These are phyloP conservation scores for Ceratocystis cacaofunesta DNA, from an alignment of 2,329 filamentous ascomycete genomes.

Conservation along the genomic window DNA sequence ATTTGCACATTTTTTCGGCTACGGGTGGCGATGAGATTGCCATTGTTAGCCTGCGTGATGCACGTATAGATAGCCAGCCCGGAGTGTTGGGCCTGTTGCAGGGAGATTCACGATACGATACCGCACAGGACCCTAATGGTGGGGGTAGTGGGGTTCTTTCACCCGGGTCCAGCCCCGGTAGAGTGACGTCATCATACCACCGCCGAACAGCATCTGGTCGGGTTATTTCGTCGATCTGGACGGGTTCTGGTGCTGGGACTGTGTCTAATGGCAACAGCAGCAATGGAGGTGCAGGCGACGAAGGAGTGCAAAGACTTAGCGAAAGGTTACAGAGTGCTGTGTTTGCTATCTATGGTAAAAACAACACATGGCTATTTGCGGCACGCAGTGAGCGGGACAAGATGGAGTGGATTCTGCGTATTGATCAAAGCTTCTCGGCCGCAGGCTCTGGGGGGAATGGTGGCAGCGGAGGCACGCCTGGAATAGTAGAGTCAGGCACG, in stretches of 20 bases:
- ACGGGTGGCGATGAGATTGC: constrained; percentile 81
- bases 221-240: constrained; percentile 42
- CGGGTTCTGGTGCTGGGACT: constrained; percentile 29
- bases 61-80: constrained; percentile 81
- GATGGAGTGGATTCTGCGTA: constrained; percentile 90
- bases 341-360: constrained; percentile 85
- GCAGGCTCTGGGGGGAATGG: constrained; percentile 20
- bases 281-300: constrained; percentile 20
- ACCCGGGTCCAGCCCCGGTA: neutral
- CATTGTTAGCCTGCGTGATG: constrained; percentile 75
- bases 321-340: constrained; percentile 54
- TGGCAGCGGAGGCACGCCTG: neutral
- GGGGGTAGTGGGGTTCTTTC: neutral
- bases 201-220: constrained; percentile 36
- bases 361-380: constrained; percentile 92
- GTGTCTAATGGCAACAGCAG: constrained; percentile 5
- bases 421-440: constrained; percentile 60
- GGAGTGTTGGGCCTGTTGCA: constrained; percentile 68
- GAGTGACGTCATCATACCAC: constrained; percentile 27
- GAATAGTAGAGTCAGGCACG: neutral
- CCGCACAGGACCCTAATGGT: constrained; percentile 19
- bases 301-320: constrained; percentile 38
- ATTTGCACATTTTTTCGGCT: constrained; percentile 76
- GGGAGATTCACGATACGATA: constrained; percentile 29
- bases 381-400: constrained; percentile 81